Evolutionary conservation across 176 grass and related monocot species (phyloP).

Genomic region (Phoenix roebelenii): DNA sequence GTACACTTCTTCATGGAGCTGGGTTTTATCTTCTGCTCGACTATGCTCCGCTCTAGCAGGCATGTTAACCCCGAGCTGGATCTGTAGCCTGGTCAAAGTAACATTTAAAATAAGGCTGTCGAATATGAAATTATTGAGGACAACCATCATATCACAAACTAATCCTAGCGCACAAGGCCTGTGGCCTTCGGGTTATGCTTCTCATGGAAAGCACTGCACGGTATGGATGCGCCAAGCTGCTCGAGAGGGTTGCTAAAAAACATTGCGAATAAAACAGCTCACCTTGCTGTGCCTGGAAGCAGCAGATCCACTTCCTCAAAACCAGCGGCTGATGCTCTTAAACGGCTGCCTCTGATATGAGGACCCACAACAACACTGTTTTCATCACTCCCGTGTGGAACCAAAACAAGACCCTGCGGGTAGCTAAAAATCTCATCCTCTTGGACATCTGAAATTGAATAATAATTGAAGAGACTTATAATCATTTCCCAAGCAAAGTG

Average conservation of each 20-base stretch:
- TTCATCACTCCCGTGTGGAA: slow-evolving; percentile 60
- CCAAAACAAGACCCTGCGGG: slow-evolving; percentile 70
- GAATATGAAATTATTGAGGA: no score
- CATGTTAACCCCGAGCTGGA: slow-evolving; percentile 98
- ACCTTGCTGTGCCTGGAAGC: slow-evolving; percentile 95
- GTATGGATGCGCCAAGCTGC: no score
- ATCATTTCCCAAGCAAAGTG: no score
- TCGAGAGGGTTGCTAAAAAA: background rate
- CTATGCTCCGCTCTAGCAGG: slow-evolving; percentile 75
- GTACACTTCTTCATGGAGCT: slow-evolving; percentile 68
- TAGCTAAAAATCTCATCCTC: slow-evolving; percentile 70
- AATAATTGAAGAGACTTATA: no score
- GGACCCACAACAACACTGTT: slow-evolving; percentile 84
- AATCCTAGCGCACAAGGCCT: no score
- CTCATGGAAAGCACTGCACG: no score
- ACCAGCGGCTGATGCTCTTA: slow-evolving; percentile 77
- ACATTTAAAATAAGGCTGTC: no score
- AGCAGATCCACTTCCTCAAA: slow-evolving; percentile 97
- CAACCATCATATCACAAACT: no score
- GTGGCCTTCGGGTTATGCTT: no score
- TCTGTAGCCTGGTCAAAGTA: slow-evolving; percentile 52
- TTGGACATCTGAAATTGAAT: slow-evolving; percentile 45
- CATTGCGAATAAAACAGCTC: background rate
- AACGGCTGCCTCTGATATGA: slow-evolving; percentile 78
- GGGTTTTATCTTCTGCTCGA: slow-evolving; percentile 37